Conservation (phyloP, 768 basidiomycete species). For the Lentinula sp. region DNA sequence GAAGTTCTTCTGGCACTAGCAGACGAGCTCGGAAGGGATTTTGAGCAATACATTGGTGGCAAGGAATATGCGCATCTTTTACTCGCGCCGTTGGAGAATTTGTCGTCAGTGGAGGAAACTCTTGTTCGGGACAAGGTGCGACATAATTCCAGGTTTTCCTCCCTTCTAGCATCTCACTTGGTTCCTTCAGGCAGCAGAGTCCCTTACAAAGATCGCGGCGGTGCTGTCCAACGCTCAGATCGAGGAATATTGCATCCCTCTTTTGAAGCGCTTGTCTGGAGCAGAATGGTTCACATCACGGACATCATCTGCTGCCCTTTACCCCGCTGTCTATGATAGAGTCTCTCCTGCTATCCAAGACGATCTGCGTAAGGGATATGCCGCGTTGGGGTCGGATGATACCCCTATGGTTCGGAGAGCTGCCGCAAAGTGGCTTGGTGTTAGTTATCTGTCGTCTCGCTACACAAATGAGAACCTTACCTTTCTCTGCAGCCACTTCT, state of each 20-base stretch:
- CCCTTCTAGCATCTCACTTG: neutral
- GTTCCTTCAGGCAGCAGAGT: slow-evolving; percentile 77
- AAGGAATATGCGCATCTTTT: slow-evolving; percentile 80
- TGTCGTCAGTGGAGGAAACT: slow-evolving; percentile 96
- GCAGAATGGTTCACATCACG: slow-evolving; percentile 99
- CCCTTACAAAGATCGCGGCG: slow-evolving; percentile 82
- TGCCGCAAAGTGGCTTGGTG: slow-evolving; percentile 93
- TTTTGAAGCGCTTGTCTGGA: slow-evolving; percentile 79
- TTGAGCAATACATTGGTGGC: slow-evolving; percentile 94
- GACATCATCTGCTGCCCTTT: slow-evolving; percentile 92
- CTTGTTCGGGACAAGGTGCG: slow-evolving; percentile 93
- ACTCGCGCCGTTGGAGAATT: slow-evolving; percentile 88
- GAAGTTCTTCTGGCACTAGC: slow-evolving; percentile 94
- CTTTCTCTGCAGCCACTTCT: slow-evolving; percentile 57
- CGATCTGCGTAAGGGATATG: slow-evolving; percentile 82
- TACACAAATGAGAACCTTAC: slow-evolving; percentile 1
- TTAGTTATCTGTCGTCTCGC: slow-evolving; percentile 34
- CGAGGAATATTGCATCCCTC: slow-evolving; percentile 88
- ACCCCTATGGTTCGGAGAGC: slow-evolving; percentile 98
- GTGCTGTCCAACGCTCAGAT: slow-evolving; percentile 74
- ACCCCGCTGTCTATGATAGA: slow-evolving; percentile 82
- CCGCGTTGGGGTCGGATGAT: slow-evolving; percentile 82
- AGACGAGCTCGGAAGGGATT: slow-evolving; percentile 88
- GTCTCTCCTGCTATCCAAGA: slow-evolving; percentile 71
- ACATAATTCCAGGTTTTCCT: slow-evolving; percentile 6